A percentile compares a stretch with the other conserved stretches of the same genome.
These are phyloP conservation scores for Pleurotus platypus DNA, from an alignment of 768 basidiomycete species.

Conservation along the genomic window DNA sequence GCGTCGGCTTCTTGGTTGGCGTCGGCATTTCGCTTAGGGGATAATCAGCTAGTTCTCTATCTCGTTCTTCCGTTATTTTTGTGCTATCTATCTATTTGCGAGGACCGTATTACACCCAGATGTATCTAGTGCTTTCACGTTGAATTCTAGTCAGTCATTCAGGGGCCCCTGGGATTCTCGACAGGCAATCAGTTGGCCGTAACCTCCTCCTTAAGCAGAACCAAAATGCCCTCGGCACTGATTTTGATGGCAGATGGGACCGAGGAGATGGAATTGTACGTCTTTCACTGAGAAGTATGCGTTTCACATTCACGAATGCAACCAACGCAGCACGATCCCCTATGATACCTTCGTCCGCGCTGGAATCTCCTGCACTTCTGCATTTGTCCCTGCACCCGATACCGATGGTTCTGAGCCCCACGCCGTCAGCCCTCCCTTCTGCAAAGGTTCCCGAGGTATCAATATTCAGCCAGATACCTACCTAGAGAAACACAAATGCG, in stretches of 20 bases:
- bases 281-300: background rate
- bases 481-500: slow-evolving; percentile 40
- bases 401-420: slow-evolving; percentile 14
- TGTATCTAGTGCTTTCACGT: no score
- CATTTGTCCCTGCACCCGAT: slow-evolving; percentile 43
- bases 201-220: background rate
- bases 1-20: background rate
- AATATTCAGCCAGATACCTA: slow-evolving; percentile 65
- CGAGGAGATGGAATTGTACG: slow-evolving; percentile 88
- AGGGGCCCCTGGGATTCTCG: no score
- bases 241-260: slow-evolving; percentile 80
- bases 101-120: no score
- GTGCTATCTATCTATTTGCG: no score
- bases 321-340: slow-evolving; percentile 57
- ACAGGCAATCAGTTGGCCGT: no score
- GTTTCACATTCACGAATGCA: background rate
- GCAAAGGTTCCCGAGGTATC: slow-evolving; percentile 69
- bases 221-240: slow-evolving; percentile 52
- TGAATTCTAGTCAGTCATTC: no score
- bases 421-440: slow-evolving; percentile 38
- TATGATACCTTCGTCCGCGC: slow-evolving; percentile 83
- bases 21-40: background rate
- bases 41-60: background rate
- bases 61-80: no score
- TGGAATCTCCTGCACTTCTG: slow-evolving; percentile 64